A percentile compares a stretch with the other conserved stretches of the same genome.
Evolutionary conservation across 2,329 filamentous ascomycete species (phyloP).

Genomic region (Tolypocladium album): DNA sequence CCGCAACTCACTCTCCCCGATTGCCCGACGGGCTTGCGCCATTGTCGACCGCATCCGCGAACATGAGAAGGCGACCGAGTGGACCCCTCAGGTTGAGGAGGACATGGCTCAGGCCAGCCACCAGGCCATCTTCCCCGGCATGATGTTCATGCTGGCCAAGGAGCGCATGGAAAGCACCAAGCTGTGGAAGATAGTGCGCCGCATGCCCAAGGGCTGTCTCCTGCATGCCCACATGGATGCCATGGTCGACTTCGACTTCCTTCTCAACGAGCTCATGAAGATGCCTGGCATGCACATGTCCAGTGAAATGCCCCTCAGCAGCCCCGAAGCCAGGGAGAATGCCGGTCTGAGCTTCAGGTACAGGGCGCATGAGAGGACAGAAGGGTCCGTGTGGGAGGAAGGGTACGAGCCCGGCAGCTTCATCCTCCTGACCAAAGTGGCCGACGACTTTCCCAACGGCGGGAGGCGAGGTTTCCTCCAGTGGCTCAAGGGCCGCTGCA

Average conservation of each 20-base stretch:
- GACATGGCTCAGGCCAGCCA: slow-evolving; percentile 50
- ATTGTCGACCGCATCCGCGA: slow-evolving; percentile 74
- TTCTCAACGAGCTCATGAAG: slow-evolving; percentile 60
- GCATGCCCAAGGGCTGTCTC: slow-evolving; percentile 81
- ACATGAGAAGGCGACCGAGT: slow-evolving; percentile 64
- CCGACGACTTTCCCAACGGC: slow-evolving; percentile 63
- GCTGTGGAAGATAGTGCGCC: slow-evolving; percentile 74
- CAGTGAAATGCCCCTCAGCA: slow-evolving; percentile 43
- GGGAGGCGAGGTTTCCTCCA: slow-evolving; percentile 61
- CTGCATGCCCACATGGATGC: slow-evolving; percentile 85
- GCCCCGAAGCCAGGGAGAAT: slow-evolving; percentile 38
- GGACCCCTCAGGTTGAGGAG: slow-evolving; percentile 66
- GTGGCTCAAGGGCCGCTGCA: slow-evolving; percentile 67
- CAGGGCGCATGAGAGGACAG: slow-evolving; percentile 31
- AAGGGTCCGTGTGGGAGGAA: slow-evolving; percentile 52
- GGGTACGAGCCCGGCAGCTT: slow-evolving; percentile 49
- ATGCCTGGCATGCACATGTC: slow-evolving; percentile 68
- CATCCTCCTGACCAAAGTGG: slow-evolving; percentile 50
- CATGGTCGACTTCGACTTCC: slow-evolving; percentile 78
- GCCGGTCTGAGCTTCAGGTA: slow-evolving; percentile 53
- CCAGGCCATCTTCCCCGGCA: slow-evolving; percentile 67
- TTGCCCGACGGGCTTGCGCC: slow-evolving; percentile 64
- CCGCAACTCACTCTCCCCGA: slow-evolving; percentile 63
- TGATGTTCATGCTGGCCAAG: slow-evolving; percentile 87
- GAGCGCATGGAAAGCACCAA: slow-evolving; percentile 75